These are phyloP conservation scores for Cercospora sp. DNA, from an alignment of 2,329 filamentous ascomycete species.

Conservation along the genomic window DNA sequence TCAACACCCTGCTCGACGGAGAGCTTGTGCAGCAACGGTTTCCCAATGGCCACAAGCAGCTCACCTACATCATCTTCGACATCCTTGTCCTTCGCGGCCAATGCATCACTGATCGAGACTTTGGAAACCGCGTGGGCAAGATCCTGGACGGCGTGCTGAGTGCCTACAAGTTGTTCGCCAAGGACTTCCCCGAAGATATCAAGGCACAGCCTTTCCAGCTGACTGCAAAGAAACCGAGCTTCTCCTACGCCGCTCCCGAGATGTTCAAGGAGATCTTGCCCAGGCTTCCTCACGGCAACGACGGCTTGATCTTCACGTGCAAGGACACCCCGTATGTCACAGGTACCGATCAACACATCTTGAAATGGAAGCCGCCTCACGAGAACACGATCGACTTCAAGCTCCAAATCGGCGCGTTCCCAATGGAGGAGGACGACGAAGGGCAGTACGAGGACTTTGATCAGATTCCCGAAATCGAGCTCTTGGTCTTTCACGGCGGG, in stretches of 20 bases:
- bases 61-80: slow-evolving; percentile 91
- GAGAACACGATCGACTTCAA: slow-evolving; percentile 96
- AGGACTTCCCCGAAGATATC: slow-evolving; percentile 67
- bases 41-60: slow-evolving; percentile 66
- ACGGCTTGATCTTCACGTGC: slow-evolving; percentile 98
- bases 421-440: slow-evolving; percentile 66
- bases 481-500: slow-evolving; percentile 69
- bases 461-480: slow-evolving; percentile 68
- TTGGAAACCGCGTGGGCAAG: slow-evolving; percentile 87
- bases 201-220: slow-evolving; percentile 74
- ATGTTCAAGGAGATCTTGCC: slow-evolving; percentile 90
- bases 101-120: slow-evolving; percentile 71
- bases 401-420: slow-evolving; percentile 71
- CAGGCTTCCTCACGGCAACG: slow-evolving; percentile 84
- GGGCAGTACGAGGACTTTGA: slow-evolving; percentile 75
- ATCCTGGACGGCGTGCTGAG: slow-evolving; percentile 55
- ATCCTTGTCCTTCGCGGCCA: slow-evolving; percentile 79
- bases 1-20: slow-evolving; percentile 81
- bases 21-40: slow-evolving; percentile 81
- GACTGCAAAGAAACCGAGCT: slow-evolving; percentile 85
- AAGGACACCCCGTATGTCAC: slow-evolving; percentile 80
- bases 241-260: slow-evolving; percentile 83
- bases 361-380: slow-evolving; percentile 96
- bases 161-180: slow-evolving; percentile 45
- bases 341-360: slow-evolving; percentile 87